phyloP scores from a whole-genome alignment of 2,329 filamentous ascomycete genomes.

The Eutypa lata region DNA sequence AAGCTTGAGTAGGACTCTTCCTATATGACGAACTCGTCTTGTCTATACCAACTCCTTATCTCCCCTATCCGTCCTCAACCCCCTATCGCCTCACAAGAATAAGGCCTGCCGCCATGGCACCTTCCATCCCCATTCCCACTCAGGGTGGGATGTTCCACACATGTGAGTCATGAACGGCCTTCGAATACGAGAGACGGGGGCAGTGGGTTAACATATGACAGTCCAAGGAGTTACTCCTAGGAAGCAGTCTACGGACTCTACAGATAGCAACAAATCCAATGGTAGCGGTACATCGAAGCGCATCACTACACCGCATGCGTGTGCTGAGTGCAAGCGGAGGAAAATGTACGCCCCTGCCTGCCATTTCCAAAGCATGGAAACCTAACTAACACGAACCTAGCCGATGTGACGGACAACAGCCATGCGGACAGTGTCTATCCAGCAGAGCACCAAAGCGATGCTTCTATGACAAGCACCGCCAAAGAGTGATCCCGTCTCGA shows the following conservation, averaged over 20 bases:
- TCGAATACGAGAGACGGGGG: background rate
- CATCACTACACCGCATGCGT: conserved; percentile 37
- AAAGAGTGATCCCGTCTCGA: conserved; percentile 72
- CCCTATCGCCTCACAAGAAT: conserved; percentile 6
- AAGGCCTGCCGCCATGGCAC: conserved; percentile 34
- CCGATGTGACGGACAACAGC: conserved; percentile 76
- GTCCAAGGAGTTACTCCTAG: conserved; percentile 51
- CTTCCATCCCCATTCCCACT: conserved; percentile 43
- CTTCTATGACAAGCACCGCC: conserved; percentile 77
- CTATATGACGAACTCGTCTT: conserved; percentile 2
- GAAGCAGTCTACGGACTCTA: conserved; percentile 43
- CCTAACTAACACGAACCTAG: conserved; percentile 30
- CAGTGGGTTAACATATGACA: conserved; percentile 14
- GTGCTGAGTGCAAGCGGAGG: conserved; percentile 62
- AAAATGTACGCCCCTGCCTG: conserved; percentile 57
- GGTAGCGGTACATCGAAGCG: conserved; percentile 28
- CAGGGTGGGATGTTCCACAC: conserved; percentile 53
- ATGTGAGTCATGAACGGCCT: conserved; percentile 24
- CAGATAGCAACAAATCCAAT: conserved; percentile 28
- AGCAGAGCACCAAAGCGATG: conserved; percentile 77
- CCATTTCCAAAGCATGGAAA: conserved; percentile 2
- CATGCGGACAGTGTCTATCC: conserved; percentile 79
- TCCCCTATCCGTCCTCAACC: conserved; percentile 1
- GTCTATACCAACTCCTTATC: conserved; percentile 1
- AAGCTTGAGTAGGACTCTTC: conserved; percentile 8